Evolutionary conservation across 2,329 filamentous ascomycete genomes (phyloP), one percentile per base, ranked within the genome.

Genomic region (Leptographium radiaticola): DNA sequence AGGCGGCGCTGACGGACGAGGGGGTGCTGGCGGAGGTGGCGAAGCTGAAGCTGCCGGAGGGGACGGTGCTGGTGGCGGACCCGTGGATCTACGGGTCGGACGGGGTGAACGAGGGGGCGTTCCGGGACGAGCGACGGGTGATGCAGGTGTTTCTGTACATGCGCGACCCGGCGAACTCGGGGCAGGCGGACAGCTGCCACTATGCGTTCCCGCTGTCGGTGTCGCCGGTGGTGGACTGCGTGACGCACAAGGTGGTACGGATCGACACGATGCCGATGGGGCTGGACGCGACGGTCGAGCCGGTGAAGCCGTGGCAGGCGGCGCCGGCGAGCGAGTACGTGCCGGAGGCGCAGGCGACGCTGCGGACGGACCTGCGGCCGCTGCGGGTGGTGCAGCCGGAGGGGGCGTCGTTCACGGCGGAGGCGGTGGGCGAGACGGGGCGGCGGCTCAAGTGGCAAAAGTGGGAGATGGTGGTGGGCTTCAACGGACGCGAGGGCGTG

Each of bases 401-500:
- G 11, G 57, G 57, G 4, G 39, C 55, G n/a, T 55, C 53, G 1
- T 58, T 88, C 66, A 71, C 67, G 0, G 72, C 85, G 10, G 30
- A 30, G 53, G 65, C 1, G 56, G 67, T 33, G 6, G 57, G 54
- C 56, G 68, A 70, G 10, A 20, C 25, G 15, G 76, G 36, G 9
- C 42, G 53, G 44, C 65, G 68, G 16, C 60, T 80, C 6, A 66
- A 73, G 54, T 84, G 81, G 81, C 79, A 84, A 64, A 81, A 84
- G 60, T 87, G 84, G 83, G 72, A 76, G 2, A 82, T 89, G 68
- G 72, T 83, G 12, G 74, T 89, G 4, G 77, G 78, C 42, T 87
- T 85, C 70, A 87, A 84, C 64, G 75, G 79, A 48, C 74, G 85
- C 2, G 86, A 89, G 64, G 84, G 85, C 9, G 77, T 81, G 10